Conservation (phyloP, 2,329 filamentous ascomycete genomes). For the Aureobasidium sp. region DNA sequence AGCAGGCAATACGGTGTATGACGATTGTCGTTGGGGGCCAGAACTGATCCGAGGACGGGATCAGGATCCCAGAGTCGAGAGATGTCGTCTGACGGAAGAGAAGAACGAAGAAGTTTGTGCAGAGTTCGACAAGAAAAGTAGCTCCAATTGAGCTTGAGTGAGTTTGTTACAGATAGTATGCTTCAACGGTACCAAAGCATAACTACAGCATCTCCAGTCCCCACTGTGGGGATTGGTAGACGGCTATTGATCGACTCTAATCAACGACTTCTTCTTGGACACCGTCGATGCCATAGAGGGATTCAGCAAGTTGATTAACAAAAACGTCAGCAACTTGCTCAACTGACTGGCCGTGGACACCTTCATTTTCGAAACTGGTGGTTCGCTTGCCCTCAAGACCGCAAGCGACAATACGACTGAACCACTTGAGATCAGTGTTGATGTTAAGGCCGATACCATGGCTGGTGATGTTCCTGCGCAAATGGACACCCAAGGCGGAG, state of each 20-base stretch:
- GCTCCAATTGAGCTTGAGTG: not conserved
- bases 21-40: not conserved
- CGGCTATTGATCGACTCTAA: not conserved
- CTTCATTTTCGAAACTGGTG: constrained; percentile 63
- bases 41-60: not conserved
- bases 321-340: constrained; percentile 35
- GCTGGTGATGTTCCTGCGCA: constrained; percentile 73
- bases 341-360: constrained; percentile 30
- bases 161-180: constrained; percentile 10
- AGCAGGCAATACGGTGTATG: not conserved
- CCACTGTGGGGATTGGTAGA: not conserved
- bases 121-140: not conserved
- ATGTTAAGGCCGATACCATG: constrained; percentile 80
- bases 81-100: not conserved
- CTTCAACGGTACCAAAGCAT: not conserved
- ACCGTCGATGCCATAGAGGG: constrained; percentile 24
- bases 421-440: constrained; percentile 57
- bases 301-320: constrained; percentile 33
- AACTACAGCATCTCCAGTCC: not conserved
- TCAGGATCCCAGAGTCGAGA: not conserved
- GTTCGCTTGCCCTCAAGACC: constrained; percentile 72
- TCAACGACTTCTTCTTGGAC: constrained; percentile 18
- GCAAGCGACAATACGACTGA: constrained; percentile 77
- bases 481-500: constrained; percentile 84
- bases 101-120: not conserved